phyloP scores from a whole-genome alignment of 1,284 basidiomycete species.

The Albatrellus sp. region DNA sequence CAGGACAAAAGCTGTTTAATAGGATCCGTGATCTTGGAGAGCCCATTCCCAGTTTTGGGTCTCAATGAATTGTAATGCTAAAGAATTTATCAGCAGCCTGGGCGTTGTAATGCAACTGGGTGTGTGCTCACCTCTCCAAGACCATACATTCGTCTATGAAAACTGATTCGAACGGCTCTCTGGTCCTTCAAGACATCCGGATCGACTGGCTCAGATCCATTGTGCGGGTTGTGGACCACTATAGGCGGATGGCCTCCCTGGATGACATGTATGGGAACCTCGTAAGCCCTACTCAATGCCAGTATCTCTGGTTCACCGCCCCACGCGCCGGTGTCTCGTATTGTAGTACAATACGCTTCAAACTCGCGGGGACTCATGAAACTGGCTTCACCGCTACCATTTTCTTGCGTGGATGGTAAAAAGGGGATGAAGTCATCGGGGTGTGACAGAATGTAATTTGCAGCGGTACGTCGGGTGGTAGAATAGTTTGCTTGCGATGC shows the following conservation, averaged over 20 bases:
- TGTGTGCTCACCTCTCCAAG: slow-evolving; percentile 70
- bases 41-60: slow-evolving; percentile 28
- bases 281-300: slow-evolving; percentile 77
- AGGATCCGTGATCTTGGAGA: slow-evolving; percentile 27
- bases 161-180: slow-evolving; percentile 66
- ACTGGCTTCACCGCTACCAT: slow-evolving; percentile 64
- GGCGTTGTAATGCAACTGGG: too few relatives aligned
- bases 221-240: slow-evolving; percentile 65
- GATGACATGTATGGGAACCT: slow-evolving; percentile 84
- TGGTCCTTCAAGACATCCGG: slow-evolving; percentile 22
- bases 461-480: slow-evolving; percentile 58
- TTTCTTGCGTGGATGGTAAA: slow-evolving; percentile 66
- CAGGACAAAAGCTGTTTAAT: slow-evolving; percentile 26
- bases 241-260: slow-evolving; percentile 76
- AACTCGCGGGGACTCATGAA: slow-evolving; percentile 67
- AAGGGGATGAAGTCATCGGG: slow-evolving; percentile 92
- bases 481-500: slow-evolving; percentile 43
- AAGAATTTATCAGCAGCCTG: neutral
- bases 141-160: slow-evolving; percentile 86
- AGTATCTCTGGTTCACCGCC: slow-evolving; percentile 97
- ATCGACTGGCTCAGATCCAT: slow-evolving; percentile 16
- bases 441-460: slow-evolving; percentile 76
- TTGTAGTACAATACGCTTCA: slow-evolving; percentile 65
- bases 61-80: slow-evolving; percentile 85
- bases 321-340: slow-evolving; percentile 84